These are phyloP conservation scores for Tardiomyces blankii DNA, from an alignment of 1,139 yeast species.

Conservation along the genomic window DNA sequence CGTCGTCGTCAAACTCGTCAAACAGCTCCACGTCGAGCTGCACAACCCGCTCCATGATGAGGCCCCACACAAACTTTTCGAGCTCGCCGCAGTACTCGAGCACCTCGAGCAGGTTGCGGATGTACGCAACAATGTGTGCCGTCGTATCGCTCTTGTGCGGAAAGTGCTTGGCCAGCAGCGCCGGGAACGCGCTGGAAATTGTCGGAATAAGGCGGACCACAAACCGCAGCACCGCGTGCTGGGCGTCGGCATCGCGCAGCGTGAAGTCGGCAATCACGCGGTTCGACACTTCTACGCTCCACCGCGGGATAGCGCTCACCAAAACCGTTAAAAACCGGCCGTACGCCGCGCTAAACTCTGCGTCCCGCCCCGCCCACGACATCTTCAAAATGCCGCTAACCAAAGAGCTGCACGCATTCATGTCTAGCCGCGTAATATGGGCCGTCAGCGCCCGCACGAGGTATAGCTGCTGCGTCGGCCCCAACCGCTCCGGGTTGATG, in stretches of 20 bases:
- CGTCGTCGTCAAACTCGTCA: slow-evolving; percentile 75
- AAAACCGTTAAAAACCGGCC: slow-evolving; percentile 66
- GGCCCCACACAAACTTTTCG: slow-evolving; percentile 59
- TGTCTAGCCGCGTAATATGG: slow-evolving; percentile 43
- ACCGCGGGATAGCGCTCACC: slow-evolving; percentile 78
- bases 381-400: slow-evolving; percentile 41
- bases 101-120: slow-evolving; percentile 48
- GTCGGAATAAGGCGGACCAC: slow-evolving; percentile 73
- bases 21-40: slow-evolving; percentile 91
- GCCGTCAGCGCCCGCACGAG: slow-evolving; percentile 37
- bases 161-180: slow-evolving; percentile 44
- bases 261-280: slow-evolving; percentile 52
- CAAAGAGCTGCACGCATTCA: slow-evolving; percentile 31
- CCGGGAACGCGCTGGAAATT: slow-evolving; percentile 54
- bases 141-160: slow-evolving; percentile 72
- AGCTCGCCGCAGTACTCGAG: slow-evolving; percentile 66
- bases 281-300: slow-evolving; percentile 74
- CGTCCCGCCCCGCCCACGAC: slow-evolving; percentile 44
- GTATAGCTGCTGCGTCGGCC: slow-evolving; percentile 26
- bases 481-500: slow-evolving; percentile 32
- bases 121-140: slow-evolving; percentile 47
- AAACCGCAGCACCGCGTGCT: slow-evolving; percentile 56
- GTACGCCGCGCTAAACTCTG: slow-evolving; percentile 36
- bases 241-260: slow-evolving; percentile 32
- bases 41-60: slow-evolving; percentile 67